Percentiles rank a stretch among this genome's conserved stretches.
phyloP scores from a whole-genome alignment of 805 yeast genomes.

The Candida easanensis region DNA sequence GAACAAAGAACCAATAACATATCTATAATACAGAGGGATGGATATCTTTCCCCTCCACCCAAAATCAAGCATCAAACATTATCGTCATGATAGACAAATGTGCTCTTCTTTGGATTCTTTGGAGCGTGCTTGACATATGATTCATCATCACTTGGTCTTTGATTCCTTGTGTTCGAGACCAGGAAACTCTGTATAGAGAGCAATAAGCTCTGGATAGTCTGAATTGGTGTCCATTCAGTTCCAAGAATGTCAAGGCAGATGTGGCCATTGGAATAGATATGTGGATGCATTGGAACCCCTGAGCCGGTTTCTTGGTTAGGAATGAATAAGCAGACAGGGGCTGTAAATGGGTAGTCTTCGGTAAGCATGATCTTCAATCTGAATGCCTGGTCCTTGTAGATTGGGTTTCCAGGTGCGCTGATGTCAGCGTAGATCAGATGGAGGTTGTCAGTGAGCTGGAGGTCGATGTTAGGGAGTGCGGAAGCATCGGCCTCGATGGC shows the following conservation, averaged over 20 bases:
- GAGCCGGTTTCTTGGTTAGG: constrained; percentile 10
- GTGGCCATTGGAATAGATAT: constrained; percentile 72
- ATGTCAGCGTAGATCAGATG: constrained; percentile 37
- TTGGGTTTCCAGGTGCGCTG: constrained; percentile 31
- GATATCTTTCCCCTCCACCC: too few species aligned
- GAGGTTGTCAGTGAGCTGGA: constrained; percentile 33
- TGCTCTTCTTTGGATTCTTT: constrained; percentile 47
- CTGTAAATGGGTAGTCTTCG: constrained; percentile 51
- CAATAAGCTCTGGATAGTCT: constrained; percentile 39
- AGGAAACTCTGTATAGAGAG: constrained; percentile 67
- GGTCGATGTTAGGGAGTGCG: constrained; percentile 26
- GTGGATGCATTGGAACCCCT: constrained; percentile 68
- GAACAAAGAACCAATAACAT: too few species aligned
- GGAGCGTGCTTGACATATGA: constrained; percentile 53
- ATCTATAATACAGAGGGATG: too few species aligned
- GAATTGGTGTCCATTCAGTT: constrained; percentile 30
- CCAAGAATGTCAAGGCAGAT: constrained; percentile 70
- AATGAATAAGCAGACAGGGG: constrained; percentile 58
- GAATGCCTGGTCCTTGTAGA: constrained; percentile 37
- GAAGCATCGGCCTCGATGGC: constrained; percentile 15
- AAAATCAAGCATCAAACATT: constrained; percentile 22
- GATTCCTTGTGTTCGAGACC: constrained; percentile 41
- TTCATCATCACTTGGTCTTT: constrained; percentile 58
- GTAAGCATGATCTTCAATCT: constrained; percentile 43
- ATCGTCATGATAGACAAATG: constrained; percentile 63